A percentile compares a stretch with the other conserved stretches of the same genome.
phyloP scores from a whole-genome alignment of 2,329 filamentous ascomycete genomes.

The Fusarium sp. region DNA sequence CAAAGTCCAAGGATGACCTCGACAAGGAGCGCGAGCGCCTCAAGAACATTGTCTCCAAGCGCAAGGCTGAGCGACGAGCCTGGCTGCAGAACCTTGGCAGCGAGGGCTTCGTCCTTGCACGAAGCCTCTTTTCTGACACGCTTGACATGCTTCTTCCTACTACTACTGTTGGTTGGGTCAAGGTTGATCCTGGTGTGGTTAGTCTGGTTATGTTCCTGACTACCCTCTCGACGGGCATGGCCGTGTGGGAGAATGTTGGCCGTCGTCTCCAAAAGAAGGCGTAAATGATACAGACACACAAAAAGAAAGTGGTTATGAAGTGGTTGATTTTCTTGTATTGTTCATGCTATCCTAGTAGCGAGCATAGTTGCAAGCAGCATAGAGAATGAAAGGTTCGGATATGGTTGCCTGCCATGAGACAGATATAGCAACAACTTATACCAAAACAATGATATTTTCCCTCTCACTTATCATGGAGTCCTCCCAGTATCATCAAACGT shows the following conservation, averaged over 20 bases:
- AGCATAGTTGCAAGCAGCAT: neutral
- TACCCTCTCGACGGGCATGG: constrained; percentile 68
- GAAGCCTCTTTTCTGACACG: constrained; percentile 64
- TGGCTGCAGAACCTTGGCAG: constrained; percentile 44
- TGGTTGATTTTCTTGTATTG: neutral
- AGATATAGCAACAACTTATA: neutral
- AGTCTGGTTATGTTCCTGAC: constrained; percentile 69
- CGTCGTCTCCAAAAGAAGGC: constrained; percentile 35
- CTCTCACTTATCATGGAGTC: neutral
- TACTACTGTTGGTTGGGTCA: constrained; percentile 69
- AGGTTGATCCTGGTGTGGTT: constrained; percentile 61
- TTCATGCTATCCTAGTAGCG: neutral
- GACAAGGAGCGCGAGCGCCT: constrained; percentile 51
- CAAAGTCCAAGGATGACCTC: constrained; percentile 33
- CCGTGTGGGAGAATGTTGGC: constrained; percentile 68
- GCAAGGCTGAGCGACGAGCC: constrained; percentile 46
- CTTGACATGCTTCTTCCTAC: constrained; percentile 74
- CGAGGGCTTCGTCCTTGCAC: constrained; percentile 51
- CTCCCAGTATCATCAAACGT: neutral
- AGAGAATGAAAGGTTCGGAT: neutral
- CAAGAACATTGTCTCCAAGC: constrained; percentile 46
- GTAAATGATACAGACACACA: neutral
- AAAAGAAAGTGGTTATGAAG: neutral
- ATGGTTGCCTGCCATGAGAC: neutral
- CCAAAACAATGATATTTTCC: neutral